phyloP scores from a whole-genome alignment of 1,284 basidiomycete genomes.

The Rhodofomes roseus region DNA sequence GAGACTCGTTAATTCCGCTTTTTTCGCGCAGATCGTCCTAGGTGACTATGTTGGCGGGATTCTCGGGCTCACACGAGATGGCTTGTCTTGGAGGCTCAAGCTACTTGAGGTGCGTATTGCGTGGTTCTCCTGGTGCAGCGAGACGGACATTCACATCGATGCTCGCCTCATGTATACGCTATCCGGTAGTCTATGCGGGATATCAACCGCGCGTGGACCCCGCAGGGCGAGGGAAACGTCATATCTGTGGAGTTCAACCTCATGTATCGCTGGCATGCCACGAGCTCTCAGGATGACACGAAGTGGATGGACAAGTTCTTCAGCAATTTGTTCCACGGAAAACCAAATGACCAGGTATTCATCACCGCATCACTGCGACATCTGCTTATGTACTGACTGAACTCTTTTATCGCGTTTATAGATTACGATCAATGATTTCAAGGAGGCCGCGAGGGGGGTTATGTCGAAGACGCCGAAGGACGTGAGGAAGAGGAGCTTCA shows the following conservation, averaged over 20 bases:
- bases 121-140: too few species aligned
- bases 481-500: conserved; percentile 26
- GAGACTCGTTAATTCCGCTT: conserved; percentile 58
- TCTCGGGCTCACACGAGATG: conserved; percentile 61
- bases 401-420: conserved; percentile 18
- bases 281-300: conserved; percentile 56
- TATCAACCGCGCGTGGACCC: conserved; percentile 42
- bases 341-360: conserved; percentile 11
- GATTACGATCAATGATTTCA: conserved; percentile 44
- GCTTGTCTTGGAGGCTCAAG: conserved; percentile 56
- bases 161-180: not conserved
- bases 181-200: conserved; percentile 41
- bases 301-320: conserved; percentile 49
- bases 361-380: too few species aligned
- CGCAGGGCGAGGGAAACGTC: conserved; percentile 68
- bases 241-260: conserved; percentile 74
- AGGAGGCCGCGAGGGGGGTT: conserved; percentile 27
- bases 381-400: not conserved
- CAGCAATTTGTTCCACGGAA: conserved; percentile 12
- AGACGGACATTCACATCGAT: not conserved
- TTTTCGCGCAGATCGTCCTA: conserved; percentile 68
- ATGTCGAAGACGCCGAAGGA: conserved; percentile 10
- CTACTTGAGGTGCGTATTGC: conserved; percentile 54
- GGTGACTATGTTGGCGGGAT: conserved; percentile 73
- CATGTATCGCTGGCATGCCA: conserved; percentile 74